phyloP scores from a whole-genome alignment of 305 asterid species.

The Fraxinus albicans region DNA sequence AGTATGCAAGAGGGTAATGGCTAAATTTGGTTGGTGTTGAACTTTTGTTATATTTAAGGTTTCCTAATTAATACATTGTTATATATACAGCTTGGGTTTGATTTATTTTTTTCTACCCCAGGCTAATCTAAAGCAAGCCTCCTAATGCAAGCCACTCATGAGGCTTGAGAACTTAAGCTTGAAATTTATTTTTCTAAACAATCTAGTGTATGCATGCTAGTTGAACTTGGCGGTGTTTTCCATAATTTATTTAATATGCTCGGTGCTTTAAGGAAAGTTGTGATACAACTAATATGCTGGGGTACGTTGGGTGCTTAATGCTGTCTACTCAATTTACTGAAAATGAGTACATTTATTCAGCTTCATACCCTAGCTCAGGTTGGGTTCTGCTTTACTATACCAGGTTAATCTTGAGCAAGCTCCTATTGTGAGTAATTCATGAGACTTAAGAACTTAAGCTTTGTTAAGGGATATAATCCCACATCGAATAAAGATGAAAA shows the following conservation, averaged over 20 bases:
- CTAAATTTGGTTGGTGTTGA: conserved; percentile 16
- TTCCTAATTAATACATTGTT: too few relatives aligned
- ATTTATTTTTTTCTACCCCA: not conserved
- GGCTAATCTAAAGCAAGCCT: not conserved
- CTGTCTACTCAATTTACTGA: conserved; percentile 20
- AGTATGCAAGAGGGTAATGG: not conserved
- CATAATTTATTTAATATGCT: not conserved
- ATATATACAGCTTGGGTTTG: not conserved
- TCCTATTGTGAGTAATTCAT: conserved; percentile 7
- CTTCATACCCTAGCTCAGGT: not conserved
- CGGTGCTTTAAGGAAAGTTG: not conserved
- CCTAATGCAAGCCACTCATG: not conserved
- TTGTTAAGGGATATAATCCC: too few relatives aligned
- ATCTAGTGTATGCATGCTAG: not conserved
- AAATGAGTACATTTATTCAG: conserved; percentile 2
- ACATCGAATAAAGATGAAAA: too few relatives aligned
- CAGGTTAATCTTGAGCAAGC: conserved; percentile 3
- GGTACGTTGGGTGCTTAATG: not conserved
- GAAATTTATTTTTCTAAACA: not conserved
- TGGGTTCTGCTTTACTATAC: not conserved
- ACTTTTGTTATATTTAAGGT: not conserved
- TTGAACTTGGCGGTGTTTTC: not conserved
- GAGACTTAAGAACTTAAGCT: not conserved
- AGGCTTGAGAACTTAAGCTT: conserved; percentile 7
- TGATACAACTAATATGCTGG: not conserved